These are phyloP conservation scores for Litchi chinensis DNA, from an alignment of 345 rosid species.

Conservation along the genomic window DNA sequence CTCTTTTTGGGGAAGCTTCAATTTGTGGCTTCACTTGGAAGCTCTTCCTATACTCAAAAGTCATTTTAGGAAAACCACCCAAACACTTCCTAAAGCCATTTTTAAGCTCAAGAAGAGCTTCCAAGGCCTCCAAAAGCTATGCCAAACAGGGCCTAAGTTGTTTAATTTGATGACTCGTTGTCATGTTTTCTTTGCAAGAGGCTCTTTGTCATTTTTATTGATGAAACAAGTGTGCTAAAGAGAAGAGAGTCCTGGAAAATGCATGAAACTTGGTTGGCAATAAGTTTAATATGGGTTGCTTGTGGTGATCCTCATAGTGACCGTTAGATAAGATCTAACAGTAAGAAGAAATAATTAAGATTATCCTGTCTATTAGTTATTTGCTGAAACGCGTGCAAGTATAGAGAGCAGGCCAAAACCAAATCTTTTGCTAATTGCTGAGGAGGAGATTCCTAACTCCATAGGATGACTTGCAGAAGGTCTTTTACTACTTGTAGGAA, in stretches of 20 bases:
- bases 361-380: not conserved
- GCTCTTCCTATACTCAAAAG: too few relatives aligned
- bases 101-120: too few relatives aligned
- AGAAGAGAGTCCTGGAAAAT: not conserved
- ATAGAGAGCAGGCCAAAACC: not conserved
- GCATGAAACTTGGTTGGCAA: not conserved
- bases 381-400: not conserved
- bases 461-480: not conserved
- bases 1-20: too few relatives aligned
- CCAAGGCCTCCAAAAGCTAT: too few relatives aligned
- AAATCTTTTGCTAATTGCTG: not conserved
- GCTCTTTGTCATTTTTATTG: not conserved
- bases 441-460: not conserved
- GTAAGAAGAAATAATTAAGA: not conserved
- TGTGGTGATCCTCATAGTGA: not conserved
- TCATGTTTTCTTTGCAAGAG: too few relatives aligned
- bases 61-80: too few relatives aligned
- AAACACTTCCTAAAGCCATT: too few relatives aligned
- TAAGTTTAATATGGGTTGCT: conserved; percentile 3
- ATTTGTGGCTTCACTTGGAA: too few relatives aligned
- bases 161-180: too few relatives aligned
- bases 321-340: not conserved
- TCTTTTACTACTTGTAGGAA: not conserved
- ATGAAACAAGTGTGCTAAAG: not conserved
- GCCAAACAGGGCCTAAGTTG: too few relatives aligned